phyloP scores from a whole-genome alignment of 768 basidiomycete species.

The Suillus cothurnatus region DNA sequence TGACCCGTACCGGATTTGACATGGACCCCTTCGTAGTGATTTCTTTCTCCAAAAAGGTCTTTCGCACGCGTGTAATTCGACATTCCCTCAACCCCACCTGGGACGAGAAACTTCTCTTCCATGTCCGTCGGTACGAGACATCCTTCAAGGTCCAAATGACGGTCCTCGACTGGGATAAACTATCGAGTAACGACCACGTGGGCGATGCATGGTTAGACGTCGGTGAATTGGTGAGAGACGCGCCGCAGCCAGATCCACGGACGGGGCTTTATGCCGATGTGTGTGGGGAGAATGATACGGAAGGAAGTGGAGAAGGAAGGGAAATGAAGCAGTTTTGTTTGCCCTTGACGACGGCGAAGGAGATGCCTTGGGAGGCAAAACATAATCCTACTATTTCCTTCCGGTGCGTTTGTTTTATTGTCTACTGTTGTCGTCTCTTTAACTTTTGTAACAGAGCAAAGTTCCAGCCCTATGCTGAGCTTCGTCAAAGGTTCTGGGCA shows the following conservation, averaged over 20 bases:
- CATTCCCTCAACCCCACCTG: conserved; percentile 86
- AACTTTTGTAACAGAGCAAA: conserved; percentile 60
- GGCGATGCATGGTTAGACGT: conserved; percentile 79
- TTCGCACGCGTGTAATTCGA: conserved; percentile 86
- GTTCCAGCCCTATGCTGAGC: conserved; percentile 92
- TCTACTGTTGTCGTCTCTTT: not conserved
- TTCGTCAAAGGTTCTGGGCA: conserved; percentile 89
- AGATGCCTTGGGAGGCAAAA: conserved; percentile 70
- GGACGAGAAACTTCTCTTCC: conserved; percentile 96
- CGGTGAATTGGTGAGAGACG: conserved; percentile 64
- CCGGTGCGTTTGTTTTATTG: conserved; percentile 44
- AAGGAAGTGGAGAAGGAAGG: conserved; percentile 39
- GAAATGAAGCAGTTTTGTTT: conserved; percentile 76
- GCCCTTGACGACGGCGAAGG: conserved; percentile 60
- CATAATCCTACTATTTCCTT: conserved; percentile 71
- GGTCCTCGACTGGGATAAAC: conserved; percentile 97
- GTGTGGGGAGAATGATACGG: conserved; percentile 34
- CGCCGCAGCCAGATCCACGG: conserved; percentile 63
- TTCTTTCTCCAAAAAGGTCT: conserved; percentile 96
- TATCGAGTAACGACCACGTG: conserved; percentile 85
- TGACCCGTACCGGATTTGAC: conserved; percentile 88
- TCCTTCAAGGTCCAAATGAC: conserved; percentile 77
- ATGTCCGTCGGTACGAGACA: conserved; percentile 86
- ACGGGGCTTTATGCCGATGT: conserved; percentile 47
- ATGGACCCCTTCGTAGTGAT: conserved; percentile 98